phyloP scores from a whole-genome alignment of 306 rosid species.

The Casuarina cunninghamiana region DNA sequence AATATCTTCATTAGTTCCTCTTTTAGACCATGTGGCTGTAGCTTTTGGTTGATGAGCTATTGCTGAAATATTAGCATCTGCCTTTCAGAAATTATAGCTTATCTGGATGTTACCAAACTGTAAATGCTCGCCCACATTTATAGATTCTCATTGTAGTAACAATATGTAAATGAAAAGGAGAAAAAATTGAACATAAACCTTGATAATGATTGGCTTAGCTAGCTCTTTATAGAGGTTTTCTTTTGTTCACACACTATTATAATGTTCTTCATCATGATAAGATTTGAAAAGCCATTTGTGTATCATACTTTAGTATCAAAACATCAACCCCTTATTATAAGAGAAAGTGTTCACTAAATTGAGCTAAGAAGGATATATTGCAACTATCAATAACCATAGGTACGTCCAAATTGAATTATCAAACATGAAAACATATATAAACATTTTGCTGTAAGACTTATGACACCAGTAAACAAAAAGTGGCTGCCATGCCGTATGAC shows the following conservation, averaged over 20 bases:
- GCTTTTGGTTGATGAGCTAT: slow-evolving; percentile 57
- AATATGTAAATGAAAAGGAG: not conserved
- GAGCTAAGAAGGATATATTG: not conserved
- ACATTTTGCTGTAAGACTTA: not conserved
- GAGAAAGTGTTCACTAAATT: not conserved
- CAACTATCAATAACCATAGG: not conserved
- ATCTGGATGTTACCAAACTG: slow-evolving; percentile 42
- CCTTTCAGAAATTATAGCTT: slow-evolving; percentile 68
- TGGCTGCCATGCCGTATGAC: not conserved
- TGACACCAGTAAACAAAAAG: not conserved
- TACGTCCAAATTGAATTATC: not conserved
- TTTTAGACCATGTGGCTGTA: slow-evolving; percentile 22
- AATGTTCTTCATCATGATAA: slow-evolving; percentile 85
- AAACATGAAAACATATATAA: not conserved
- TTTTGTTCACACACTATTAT: slow-evolving; percentile 71
- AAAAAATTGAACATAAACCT: slow-evolving; percentile 45
- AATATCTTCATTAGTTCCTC: slow-evolving; percentile 34
- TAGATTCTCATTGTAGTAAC: not conserved
- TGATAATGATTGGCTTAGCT: slow-evolving; percentile 64
- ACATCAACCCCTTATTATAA: not conserved
- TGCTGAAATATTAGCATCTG: slow-evolving; percentile 67
- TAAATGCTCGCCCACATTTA: not conserved
- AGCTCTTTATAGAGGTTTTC: slow-evolving; percentile 73
- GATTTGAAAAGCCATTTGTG: slow-evolving; percentile 47
- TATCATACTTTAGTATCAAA: not conserved